Evolutionary conservation across 306 rosid genomes (phyloP).

Genomic region (Citrullus mucosospermus): DNA sequence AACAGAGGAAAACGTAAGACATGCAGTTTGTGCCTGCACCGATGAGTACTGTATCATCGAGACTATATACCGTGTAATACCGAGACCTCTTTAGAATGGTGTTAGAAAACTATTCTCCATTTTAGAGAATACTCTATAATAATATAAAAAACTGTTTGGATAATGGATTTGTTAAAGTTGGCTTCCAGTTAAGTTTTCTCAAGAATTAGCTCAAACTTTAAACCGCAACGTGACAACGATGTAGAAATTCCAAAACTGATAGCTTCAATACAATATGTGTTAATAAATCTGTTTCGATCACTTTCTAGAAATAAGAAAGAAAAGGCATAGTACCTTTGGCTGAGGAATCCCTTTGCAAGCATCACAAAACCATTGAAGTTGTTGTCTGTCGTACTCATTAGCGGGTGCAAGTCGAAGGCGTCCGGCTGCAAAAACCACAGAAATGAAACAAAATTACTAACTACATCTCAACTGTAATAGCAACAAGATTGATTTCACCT

Average conservation of each 20-base stretch:
- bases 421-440: conserved; percentile 34
- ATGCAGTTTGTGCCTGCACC: neutral
- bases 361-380: conserved; percentile 69
- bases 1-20: neutral
- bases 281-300: neutral
- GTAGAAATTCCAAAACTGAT: neutral
- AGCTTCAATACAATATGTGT: neutral
- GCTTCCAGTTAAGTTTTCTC: neutral
- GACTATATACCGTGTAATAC: neutral
- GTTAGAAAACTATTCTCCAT: neutral
- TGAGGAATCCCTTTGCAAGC: conserved; percentile 98
- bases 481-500: neutral
- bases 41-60: neutral
- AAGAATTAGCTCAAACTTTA: neutral
- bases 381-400: conserved; percentile 55
- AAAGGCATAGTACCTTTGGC: conserved; percentile 29
- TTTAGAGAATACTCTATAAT: neutral
- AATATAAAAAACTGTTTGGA: neutral
- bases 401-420: conserved; percentile 77
- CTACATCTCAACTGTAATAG: neutral
- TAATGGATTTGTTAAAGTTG: neutral
- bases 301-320: neutral
- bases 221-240: neutral
- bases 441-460: neutral
- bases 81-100: neutral